phyloP scores from a whole-genome alignment of 106 monocot species.

The Iris macrosiphon region DNA sequence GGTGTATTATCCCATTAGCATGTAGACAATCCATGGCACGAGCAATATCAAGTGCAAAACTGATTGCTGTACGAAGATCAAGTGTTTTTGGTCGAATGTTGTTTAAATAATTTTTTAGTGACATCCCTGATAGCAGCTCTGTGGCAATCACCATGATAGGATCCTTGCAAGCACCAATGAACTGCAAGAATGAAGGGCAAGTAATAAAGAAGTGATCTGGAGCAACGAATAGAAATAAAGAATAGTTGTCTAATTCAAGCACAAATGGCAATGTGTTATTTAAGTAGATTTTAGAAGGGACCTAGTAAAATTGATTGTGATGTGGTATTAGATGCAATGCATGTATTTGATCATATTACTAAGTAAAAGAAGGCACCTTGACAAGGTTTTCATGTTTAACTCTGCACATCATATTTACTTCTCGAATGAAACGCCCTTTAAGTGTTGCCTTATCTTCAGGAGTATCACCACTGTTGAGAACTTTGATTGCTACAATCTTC shows the following conservation, averaged over 20 bases:
- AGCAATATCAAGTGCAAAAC: slow-evolving; percentile 88
- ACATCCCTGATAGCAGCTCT: slow-evolving; percentile 84
- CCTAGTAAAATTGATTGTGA: too few species aligned
- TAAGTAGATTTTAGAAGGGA: too few species aligned
- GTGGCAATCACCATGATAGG: slow-evolving; percentile 93
- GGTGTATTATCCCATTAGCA: slow-evolving; percentile 96
- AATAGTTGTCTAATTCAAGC: too few species aligned
- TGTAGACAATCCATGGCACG: slow-evolving; percentile 94
- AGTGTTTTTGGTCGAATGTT: slow-evolving; percentile 58
- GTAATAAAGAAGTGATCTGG: too few species aligned
- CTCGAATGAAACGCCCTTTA: slow-evolving; percentile 76
- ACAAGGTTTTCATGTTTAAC: slow-evolving; percentile 95
- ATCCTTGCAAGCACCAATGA: slow-evolving; percentile 98
- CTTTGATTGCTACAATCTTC: slow-evolving; percentile 83
- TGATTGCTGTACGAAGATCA: slow-evolving; percentile 48
- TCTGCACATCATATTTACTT: slow-evolving; percentile 97
- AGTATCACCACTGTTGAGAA: slow-evolving; percentile 67
- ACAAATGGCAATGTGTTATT: too few species aligned
- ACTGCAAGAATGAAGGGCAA: slow-evolving; percentile 35
- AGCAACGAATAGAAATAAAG: too few species aligned
- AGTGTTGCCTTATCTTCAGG: slow-evolving; percentile 62
- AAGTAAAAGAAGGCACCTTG: slow-evolving; percentile 49
- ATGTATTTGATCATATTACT: not conserved
- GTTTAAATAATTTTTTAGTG: slow-evolving; percentile 74
- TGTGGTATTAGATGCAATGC: too few species aligned